phyloP scores from a whole-genome alignment of 2,329 filamentous ascomycete genomes.

The Paecilomyces niveus region DNA sequence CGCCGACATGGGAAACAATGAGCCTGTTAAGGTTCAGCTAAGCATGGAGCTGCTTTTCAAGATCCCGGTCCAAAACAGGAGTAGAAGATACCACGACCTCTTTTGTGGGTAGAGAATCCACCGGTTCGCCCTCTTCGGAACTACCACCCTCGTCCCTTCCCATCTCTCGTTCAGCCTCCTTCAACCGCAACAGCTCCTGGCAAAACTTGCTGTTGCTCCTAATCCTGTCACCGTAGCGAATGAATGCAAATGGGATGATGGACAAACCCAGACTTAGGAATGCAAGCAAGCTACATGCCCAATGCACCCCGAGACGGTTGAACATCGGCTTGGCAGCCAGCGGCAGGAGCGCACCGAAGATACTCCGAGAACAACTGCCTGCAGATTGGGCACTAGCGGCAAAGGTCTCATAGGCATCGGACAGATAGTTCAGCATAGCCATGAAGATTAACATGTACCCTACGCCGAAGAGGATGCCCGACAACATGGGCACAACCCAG shows the following conservation, averaged over 20 bases:
- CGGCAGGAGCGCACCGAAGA: slow-evolving; percentile 52
- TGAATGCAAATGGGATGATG: slow-evolving; percentile 37
- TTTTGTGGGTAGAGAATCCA: slow-evolving; percentile 8
- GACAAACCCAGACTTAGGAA: slow-evolving; percentile 33
- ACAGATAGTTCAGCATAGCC: slow-evolving; percentile 58
- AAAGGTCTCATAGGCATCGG: slow-evolving; percentile 61
- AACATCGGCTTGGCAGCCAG: slow-evolving; percentile 43
- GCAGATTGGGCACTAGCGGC: slow-evolving; percentile 53
- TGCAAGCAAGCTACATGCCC: slow-evolving; percentile 36
- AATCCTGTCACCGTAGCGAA: slow-evolving; percentile 32
- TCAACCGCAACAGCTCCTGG: slow-evolving; percentile 30
- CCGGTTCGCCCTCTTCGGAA: slow-evolving; percentile 5
- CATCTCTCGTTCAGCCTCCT: slow-evolving; percentile 22
- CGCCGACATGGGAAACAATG: background rate
- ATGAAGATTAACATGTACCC: slow-evolving; percentile 59
- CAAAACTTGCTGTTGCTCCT: slow-evolving; percentile 36
- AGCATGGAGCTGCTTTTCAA: slow-evolving; percentile 2
- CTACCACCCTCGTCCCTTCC: slow-evolving; percentile 11
- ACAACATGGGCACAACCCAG: slow-evolving; percentile 48
- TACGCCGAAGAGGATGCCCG: slow-evolving; percentile 56
- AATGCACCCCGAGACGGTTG: slow-evolving; percentile 31
- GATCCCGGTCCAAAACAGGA: background rate
- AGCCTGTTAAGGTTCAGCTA: background rate
- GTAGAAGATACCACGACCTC: slow-evolving; percentile 4
- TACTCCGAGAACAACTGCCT: slow-evolving; percentile 44